Conservation (phyloP, 768 basidiomycete species). For the Kwoniella heveanensis region DNA sequence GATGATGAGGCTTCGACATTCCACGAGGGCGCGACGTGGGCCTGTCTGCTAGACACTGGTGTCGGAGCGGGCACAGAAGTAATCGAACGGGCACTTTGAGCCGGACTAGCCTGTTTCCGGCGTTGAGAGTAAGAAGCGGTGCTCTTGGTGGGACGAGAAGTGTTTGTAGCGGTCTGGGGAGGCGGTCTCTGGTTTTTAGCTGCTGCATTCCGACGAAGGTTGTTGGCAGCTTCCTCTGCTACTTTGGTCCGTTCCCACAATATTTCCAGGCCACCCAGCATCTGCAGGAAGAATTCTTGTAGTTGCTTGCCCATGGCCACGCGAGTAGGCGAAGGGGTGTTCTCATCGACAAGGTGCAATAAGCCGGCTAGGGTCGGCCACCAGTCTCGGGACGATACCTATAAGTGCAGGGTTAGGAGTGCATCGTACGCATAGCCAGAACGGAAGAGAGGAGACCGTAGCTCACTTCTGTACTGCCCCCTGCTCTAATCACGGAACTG, state of each 20-base stretch:
- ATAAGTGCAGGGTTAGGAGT: neutral
- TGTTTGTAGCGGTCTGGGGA: neutral
- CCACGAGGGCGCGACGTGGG: neutral
- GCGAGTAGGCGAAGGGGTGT: slow-evolving; percentile 7
- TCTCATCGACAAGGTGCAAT: slow-evolving; percentile 19
- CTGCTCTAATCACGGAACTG: slow-evolving; percentile 26
- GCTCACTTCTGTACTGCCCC: slow-evolving; percentile 36
- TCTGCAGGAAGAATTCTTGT: slow-evolving; percentile 21
- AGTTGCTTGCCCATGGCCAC: slow-evolving; percentile 12
- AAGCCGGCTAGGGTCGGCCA: slow-evolving; percentile 35
- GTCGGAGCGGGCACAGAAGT: neutral
- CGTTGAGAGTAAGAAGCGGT: neutral
- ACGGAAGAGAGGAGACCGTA: neutral
- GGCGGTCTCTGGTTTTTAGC: neutral
- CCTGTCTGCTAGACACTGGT: neutral
- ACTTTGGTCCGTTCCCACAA: slow-evolving; percentile 42
- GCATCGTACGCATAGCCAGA: neutral
- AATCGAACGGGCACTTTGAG: neutral
- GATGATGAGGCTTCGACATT: neutral
- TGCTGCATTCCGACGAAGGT: neutral
- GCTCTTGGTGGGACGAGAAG: neutral
- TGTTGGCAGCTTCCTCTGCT: slow-evolving; percentile 17
- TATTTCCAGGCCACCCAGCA: slow-evolving; percentile 33
- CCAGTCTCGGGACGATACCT: slow-evolving; percentile 28
- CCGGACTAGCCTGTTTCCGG: neutral